A percentile compares a stretch with the other conserved stretches of the same genome.
These are phyloP conservation scores for Gyromitra esculenta DNA, from an alignment of 2,329 filamentous ascomycete genomes.

Conservation along the genomic window DNA sequence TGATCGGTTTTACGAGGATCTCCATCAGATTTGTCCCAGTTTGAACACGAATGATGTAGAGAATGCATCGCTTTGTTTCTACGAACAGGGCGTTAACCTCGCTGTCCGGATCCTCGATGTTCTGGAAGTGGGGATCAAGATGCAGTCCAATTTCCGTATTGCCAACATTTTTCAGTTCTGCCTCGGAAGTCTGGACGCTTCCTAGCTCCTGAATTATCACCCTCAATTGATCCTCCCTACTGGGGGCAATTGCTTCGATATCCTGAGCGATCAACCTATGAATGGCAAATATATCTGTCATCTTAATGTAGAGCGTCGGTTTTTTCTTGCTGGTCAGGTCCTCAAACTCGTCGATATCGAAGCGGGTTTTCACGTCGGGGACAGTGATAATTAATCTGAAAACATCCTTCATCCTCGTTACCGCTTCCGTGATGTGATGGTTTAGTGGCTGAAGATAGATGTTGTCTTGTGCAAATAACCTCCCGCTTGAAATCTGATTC, in stretches of 20 bases:
- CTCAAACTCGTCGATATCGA: constrained; percentile 99
- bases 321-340: constrained; percentile 96
- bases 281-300: constrained; percentile 95
- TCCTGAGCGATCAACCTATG: constrained; percentile 87
- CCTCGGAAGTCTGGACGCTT: constrained; percentile 95
- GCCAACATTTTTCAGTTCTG: constrained; percentile 85
- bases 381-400: constrained; percentile 75
- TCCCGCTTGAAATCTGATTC: constrained; percentile 85
- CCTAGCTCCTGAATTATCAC: constrained; percentile 94
- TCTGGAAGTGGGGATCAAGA: constrained; percentile 86
- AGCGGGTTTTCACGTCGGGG: constrained; percentile 85
- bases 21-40: constrained; percentile 91
- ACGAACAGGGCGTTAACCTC: constrained; percentile 93
- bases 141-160: constrained; percentile 91
- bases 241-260: constrained; percentile 78
- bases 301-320: constrained; percentile 98
- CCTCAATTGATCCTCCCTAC: constrained; percentile 84
- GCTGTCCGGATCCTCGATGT: constrained; percentile 90
- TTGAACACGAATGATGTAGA: constrained; percentile 98
- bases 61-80: constrained; percentile 95
- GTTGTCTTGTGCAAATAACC: constrained; percentile 91
- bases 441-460: constrained; percentile 96
- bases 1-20: constrained; percentile 90
- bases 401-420: constrained; percentile 79
- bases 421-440: constrained; percentile 85